phyloP scores from a whole-genome alignment of 148 eudicot species.

The Rhododendron vialii region DNA sequence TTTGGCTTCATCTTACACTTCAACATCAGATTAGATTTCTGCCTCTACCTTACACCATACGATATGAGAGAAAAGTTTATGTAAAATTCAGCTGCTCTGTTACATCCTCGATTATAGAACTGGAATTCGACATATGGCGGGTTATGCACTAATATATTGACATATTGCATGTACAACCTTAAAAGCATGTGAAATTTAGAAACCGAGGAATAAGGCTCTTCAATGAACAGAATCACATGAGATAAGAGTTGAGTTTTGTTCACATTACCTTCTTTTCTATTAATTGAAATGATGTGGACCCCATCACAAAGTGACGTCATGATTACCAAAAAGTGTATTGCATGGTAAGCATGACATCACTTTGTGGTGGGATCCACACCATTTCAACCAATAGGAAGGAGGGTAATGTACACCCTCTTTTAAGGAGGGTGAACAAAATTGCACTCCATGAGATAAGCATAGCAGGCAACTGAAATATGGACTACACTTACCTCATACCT shows the following conservation, averaged over 20 bases:
- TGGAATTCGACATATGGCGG: neutral
- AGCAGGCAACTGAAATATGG: neutral
- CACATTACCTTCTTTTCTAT: no score
- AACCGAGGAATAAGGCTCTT: neutral
- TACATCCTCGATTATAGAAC: neutral
- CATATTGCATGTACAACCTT: neutral
- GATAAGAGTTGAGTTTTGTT: neutral
- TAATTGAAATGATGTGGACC: no score
- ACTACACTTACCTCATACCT: constrained; percentile 38
- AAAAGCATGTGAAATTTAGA: neutral
- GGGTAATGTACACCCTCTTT: no score
- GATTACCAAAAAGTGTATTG: no score
- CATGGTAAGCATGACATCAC: no score
- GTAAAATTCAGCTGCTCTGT: no score
- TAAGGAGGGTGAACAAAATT: no score
- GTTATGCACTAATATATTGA: neutral
- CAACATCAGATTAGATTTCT: neutral
- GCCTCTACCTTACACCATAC: neutral
- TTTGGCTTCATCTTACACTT: neutral
- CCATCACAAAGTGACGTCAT: no score
- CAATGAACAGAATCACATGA: neutral
- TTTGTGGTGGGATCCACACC: no score
- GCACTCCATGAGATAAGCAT: neutral
- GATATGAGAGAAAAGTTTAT: neutral
- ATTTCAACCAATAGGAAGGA: no score